phyloP scores from a whole-genome alignment of 2,329 filamentous ascomycete genomes.

The Hypoxylon sp. region DNA sequence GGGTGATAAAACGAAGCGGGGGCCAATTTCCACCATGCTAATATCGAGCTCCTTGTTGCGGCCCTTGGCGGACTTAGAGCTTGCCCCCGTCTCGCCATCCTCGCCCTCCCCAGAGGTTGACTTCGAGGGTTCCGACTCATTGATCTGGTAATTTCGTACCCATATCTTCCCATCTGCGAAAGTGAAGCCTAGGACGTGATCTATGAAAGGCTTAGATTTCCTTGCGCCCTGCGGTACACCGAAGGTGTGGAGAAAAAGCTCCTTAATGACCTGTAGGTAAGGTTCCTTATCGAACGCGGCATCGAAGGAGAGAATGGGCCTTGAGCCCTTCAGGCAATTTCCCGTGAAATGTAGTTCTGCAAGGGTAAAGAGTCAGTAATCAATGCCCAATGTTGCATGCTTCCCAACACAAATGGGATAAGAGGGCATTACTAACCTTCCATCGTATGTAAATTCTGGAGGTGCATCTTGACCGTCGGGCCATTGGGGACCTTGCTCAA shows the following conservation, averaged over 20 bases:
- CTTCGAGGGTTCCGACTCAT: slow-evolving; percentile 79
- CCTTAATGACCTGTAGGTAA: slow-evolving; percentile 86
- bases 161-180: slow-evolving; percentile 94
- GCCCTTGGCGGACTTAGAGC: slow-evolving; percentile 59
- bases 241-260: slow-evolving; percentile 91
- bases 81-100: slow-evolving; percentile 61
- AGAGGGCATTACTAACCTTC: slow-evolving; percentile 35
- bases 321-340: slow-evolving; percentile 94
- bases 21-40: slow-evolving; percentile 91
- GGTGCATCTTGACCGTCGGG: slow-evolving; percentile 76
- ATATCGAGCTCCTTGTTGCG: slow-evolving; percentile 78
- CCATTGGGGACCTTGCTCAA: slow-evolving; percentile 89
- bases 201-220: slow-evolving; percentile 95
- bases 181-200: slow-evolving; percentile 94
- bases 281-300: slow-evolving; percentile 85
- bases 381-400: neutral
- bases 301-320: slow-evolving; percentile 94
- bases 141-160: slow-evolving; percentile 95
- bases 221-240: slow-evolving; percentile 90
- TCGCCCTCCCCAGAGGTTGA: slow-evolving; percentile 59
- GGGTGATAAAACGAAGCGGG: slow-evolving; percentile 91
- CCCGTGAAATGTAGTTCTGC: slow-evolving; percentile 92
- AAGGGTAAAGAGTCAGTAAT: slow-evolving; percentile 24
- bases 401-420: neutral
- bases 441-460: slow-evolving; percentile 73